Conservation (phyloP, 2,329 filamentous ascomycete genomes). For the Sclerotinia borealis region DNA sequence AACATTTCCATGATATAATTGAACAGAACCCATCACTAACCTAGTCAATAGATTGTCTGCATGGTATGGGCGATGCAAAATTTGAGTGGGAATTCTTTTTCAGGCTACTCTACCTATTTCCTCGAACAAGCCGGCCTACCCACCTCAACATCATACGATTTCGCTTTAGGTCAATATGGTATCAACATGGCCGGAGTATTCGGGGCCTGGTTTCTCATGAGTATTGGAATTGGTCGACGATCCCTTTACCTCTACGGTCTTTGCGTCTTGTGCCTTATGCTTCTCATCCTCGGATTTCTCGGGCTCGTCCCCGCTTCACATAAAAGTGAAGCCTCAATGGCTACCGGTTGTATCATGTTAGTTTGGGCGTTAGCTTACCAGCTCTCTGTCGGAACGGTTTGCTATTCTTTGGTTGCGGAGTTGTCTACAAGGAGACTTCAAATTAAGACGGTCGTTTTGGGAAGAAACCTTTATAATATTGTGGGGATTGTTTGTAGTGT, state of each 20-base stretch:
- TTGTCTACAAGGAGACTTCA: slow-evolving; percentile 75
- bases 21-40: not conserved
- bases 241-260: slow-evolving; percentile 47
- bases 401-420: slow-evolving; percentile 83
- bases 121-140: slow-evolving; percentile 51
- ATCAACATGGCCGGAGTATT: slow-evolving; percentile 50
- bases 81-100: slow-evolving; percentile 55
- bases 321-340: slow-evolving; percentile 22
- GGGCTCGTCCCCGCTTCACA: slow-evolving; percentile 34
- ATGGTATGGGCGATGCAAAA: slow-evolving; percentile 63
- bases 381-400: slow-evolving; percentile 80
- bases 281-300: slow-evolving; percentile 74
- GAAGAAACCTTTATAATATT: slow-evolving; percentile 66
- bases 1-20: not conserved
- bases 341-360: slow-evolving; percentile 61
- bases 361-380: slow-evolving; percentile 80
- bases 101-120: slow-evolving; percentile 56
- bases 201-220: slow-evolving; percentile 46
- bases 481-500: slow-evolving; percentile 76
- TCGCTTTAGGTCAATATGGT: slow-evolving; percentile 44
- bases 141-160: slow-evolving; percentile 45
- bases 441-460: slow-evolving; percentile 87
- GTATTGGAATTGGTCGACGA: slow-evolving; percentile 40
- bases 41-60: slow-evolving; percentile 37
- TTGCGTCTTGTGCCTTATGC: slow-evolving; percentile 47